Percentiles rank a stretch among this genome's conserved stretches.
These are phyloP conservation scores for Irpex sp. DNA, from an alignment of 1,284 basidiomycete genomes.

Conservation along the genomic window DNA sequence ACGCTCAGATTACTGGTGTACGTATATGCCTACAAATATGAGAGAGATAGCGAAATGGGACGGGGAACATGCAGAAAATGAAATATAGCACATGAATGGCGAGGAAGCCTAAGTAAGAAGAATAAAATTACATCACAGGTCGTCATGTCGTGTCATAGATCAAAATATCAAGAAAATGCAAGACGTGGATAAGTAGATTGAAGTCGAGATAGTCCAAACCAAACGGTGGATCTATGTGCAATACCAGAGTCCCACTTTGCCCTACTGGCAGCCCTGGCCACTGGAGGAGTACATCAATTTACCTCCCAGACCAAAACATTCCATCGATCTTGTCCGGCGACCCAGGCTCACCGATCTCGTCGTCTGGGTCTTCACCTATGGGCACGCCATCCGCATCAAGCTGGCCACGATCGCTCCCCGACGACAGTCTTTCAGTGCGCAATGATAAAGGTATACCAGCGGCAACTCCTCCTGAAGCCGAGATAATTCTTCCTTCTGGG, in stretches of 20 bases:
- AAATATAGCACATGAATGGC: neutral
- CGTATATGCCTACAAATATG: neutral
- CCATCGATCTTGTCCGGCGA: constrained; percentile 12
- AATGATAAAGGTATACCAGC: neutral
- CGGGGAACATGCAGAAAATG: neutral
- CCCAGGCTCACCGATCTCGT: constrained; percentile 8
- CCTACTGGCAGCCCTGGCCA: too few relatives aligned
- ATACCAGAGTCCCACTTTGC: too few relatives aligned
- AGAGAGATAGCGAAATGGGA: neutral
- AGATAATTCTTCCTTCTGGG: neutral
- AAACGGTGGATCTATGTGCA: too few relatives aligned
- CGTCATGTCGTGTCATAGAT: neutral
- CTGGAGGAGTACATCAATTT: neutral
- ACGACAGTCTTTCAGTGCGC: neutral
- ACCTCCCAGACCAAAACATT: constrained; percentile 13
- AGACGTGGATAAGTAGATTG: neutral
- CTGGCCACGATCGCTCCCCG: neutral
- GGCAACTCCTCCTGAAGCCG: neutral
- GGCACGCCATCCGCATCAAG: constrained; percentile 8
- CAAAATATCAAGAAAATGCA: neutral
- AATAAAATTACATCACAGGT: neutral
- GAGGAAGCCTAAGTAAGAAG: neutral
- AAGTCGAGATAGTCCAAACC: too few relatives aligned
- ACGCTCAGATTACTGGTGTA: too few relatives aligned
- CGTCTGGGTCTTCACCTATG: neutral